These are phyloP conservation scores for Russula griseocarnosa DNA, from an alignment of 768 basidiomycete species.

Conservation along the genomic window DNA sequence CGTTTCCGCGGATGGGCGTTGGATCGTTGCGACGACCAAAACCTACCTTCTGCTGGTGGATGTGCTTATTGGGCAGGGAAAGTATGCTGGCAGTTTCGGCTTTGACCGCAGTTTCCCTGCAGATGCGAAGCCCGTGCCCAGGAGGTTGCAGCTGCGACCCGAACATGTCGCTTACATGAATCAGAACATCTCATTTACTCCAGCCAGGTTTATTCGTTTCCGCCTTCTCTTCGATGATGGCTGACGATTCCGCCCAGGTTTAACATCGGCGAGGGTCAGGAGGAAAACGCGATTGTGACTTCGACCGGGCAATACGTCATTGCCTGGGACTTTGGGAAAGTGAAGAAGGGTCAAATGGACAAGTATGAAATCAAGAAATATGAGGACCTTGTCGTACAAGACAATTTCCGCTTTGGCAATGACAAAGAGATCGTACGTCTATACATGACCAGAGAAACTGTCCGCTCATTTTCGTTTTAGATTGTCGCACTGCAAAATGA, in stretches of 20 bases:
- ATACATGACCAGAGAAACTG: background rate
- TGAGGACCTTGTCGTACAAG: slow-evolving; percentile 90
- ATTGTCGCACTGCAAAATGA: slow-evolving; percentile 95
- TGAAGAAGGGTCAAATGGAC: slow-evolving; percentile 87
- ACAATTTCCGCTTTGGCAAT: slow-evolving; percentile 96
- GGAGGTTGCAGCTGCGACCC: slow-evolving; percentile 77
- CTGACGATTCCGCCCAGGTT: slow-evolving; percentile 53
- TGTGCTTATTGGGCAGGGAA: slow-evolving; percentile 88
- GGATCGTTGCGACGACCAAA: slow-evolving; percentile 92
- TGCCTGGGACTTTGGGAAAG: slow-evolving; percentile 96
- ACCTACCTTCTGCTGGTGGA: slow-evolving; percentile 93
- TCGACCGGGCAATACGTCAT: slow-evolving; percentile 89
- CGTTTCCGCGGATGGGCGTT: slow-evolving; percentile 89
- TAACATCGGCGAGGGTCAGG: slow-evolving; percentile 82
- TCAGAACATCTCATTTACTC: slow-evolving; percentile 79
- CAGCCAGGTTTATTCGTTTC: slow-evolving; percentile 67
- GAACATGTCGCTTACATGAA: slow-evolving; percentile 97
- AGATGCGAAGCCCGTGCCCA: slow-evolving; percentile 85
- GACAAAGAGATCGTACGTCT: slow-evolving; percentile 88
- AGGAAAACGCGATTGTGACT: slow-evolving; percentile 94
- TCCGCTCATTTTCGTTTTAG: slow-evolving; percentile 39
- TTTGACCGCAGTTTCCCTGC: slow-evolving; percentile 97
- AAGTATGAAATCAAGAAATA: slow-evolving; percentile 98
- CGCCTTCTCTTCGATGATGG: slow-evolving; percentile 4
- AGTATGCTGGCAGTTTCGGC: slow-evolving; percentile 75